Evolutionary conservation across 768 basidiomycete genomes (phyloP).

Genomic region (Agrocybe chaxingu): DNA sequence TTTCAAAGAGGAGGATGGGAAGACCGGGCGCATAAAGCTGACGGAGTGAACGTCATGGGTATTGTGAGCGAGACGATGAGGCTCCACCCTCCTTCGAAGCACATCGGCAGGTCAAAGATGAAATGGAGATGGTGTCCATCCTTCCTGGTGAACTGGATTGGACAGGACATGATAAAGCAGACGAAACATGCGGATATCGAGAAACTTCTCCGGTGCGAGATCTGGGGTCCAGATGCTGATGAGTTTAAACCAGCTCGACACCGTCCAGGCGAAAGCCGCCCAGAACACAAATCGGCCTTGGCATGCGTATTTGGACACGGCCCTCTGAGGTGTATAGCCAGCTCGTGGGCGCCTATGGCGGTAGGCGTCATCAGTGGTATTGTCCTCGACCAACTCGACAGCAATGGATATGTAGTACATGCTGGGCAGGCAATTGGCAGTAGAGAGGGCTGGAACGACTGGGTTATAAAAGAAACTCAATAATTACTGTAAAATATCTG

Average conservation of each 20-base stretch:
- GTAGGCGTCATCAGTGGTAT: conserved; percentile 45
- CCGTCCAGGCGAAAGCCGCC: conserved; percentile 14
- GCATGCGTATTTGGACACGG: conserved; percentile 49
- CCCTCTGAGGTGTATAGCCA: conserved; percentile 43
- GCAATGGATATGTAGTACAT: conserved; percentile 22
- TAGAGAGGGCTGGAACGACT: conserved; percentile 44
- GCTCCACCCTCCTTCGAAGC: conserved; percentile 48
- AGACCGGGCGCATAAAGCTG: not conserved
- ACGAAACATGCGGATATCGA: conserved; percentile 34
- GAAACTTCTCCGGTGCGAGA: conserved; percentile 26
- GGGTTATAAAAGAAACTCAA: conserved; percentile 23
- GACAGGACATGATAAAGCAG: not conserved
- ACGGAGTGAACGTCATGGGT: conserved; percentile 28
- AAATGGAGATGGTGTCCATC: conserved; percentile 4
- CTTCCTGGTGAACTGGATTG: conserved; percentile 2
- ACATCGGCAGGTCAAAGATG: conserved; percentile 33
- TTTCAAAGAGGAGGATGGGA: conserved; percentile 21
- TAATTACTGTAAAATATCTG: no score
- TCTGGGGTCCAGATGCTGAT: conserved; percentile 34
- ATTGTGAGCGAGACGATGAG: conserved; percentile 45
- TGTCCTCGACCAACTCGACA: conserved; percentile 33
- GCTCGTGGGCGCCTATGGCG: conserved; percentile 48
- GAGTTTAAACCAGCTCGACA: conserved; percentile 44
- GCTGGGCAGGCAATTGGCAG: conserved; percentile 29
- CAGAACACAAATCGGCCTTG: conserved; percentile 16